Conservation (phyloP, 345 rosid species). For the thale cress (Arabidopsis thaliana) region TAIR10.1 NC_003074.8:17536501-17537000, state of each 20-base stretch:
- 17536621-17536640: constrained; percentile 73
- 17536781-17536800: constrained; percentile 68
- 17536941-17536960: constrained; percentile 89
- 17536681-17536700: constrained; percentile 66
- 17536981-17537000: constrained; percentile 68
- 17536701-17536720: constrained; percentile 89
- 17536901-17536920: background rate
- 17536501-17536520: background rate
- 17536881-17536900: background rate
- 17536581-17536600: constrained; percentile 62
- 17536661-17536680: constrained; percentile 77
- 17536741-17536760: constrained; percentile 55
- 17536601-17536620: constrained; percentile 59
- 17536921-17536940: constrained; percentile 13
- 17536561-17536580: constrained; percentile 63
- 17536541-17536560: background rate
- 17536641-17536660: constrained; percentile 69
- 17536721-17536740: constrained; percentile 95
- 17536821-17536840: constrained; percentile 73
- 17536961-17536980: constrained; percentile 74
- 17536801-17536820: constrained; percentile 75
- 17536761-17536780: constrained; percentile 50
- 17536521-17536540: background rate
- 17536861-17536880: background rate
- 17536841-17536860: constrained; percentile 73